Conservation (phyloP, 208 protist genomes). For the Wallacemonas rigidus region DNA sequence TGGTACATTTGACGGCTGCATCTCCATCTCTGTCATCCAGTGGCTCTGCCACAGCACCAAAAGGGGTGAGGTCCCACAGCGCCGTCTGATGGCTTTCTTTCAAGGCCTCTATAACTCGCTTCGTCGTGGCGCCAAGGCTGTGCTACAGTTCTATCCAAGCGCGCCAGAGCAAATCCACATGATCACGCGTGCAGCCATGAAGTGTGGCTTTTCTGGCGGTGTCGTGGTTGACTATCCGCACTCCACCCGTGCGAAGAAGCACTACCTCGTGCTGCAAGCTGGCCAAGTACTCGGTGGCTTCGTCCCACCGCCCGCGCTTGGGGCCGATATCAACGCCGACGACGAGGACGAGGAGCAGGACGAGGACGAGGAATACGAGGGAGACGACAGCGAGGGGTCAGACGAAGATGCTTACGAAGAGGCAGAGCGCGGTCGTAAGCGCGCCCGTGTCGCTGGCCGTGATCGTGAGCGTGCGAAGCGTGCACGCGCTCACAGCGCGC, state of each 20-base stretch:
- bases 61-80: conserved; percentile 90
- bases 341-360: conserved; percentile 41
- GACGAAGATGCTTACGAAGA: conserved; percentile 19
- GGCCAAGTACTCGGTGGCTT: conserved; percentile 80
- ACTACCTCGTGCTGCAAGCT: conserved; percentile 92
- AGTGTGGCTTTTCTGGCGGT: conserved; percentile 97
- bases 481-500: conserved; percentile 24
- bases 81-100: conserved; percentile 96
- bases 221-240: conserved; percentile 98
- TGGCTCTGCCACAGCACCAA: conserved; percentile 99
- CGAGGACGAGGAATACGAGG: conserved; percentile 24
- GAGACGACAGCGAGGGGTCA: conserved; percentile 18
- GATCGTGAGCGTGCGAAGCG: conserved; percentile 51
- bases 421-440: conserved; percentile 30
- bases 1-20: conserved; percentile 97
- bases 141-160: conserved; percentile 98
- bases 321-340: conserved; percentile 34
- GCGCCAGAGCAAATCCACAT: conserved; percentile 95
- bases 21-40: conserved; percentile 98
- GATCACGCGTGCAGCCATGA: conserved; percentile 96
- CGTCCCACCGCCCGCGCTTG: conserved; percentile 49
- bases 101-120: conserved; percentile 96
- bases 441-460: conserved; percentile 43
- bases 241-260: conserved; percentile 97
- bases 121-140: conserved; percentile 88